phyloP scores from a whole-genome alignment of 345 rosid species.

The Xanthoceras sorbifolium region DNA sequence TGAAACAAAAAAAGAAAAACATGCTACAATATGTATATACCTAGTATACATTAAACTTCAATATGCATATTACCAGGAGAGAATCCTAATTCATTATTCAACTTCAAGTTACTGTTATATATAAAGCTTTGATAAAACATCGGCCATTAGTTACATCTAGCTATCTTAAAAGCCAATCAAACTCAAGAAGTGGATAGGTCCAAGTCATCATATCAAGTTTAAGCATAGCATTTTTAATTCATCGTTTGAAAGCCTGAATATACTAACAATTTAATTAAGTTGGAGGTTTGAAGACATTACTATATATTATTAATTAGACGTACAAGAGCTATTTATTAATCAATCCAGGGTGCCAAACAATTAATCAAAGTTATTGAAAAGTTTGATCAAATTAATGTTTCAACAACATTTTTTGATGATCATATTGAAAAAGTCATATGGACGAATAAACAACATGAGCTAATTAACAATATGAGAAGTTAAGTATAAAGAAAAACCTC shows the following conservation, averaged over 20 bases:
- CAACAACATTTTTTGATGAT: neutral
- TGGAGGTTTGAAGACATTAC: neutral
- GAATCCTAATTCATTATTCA: too few relatives aligned
- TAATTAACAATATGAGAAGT: too few relatives aligned
- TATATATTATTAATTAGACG: neutral
- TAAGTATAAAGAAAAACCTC: too few relatives aligned
- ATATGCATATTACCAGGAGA: too few relatives aligned
- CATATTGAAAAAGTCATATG: neutral
- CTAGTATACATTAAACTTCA: neutral
- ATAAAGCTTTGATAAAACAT: neutral
- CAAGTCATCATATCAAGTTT: neutral
- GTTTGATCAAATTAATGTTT: neutral
- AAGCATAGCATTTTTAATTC: neutral
- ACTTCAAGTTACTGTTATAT: neutral
- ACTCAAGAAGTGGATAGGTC: neutral
- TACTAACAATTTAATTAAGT: neutral
- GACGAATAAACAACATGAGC: too few relatives aligned
- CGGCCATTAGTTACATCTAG: neutral
- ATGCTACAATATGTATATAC: neutral
- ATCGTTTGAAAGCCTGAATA: neutral
- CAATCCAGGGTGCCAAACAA: neutral
- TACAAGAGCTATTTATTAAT: neutral
- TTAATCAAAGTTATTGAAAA: neutral
- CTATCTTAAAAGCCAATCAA: neutral
- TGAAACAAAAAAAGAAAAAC: neutral